These are phyloP conservation scores for Ustilago curta DNA, from an alignment of 1,284 basidiomycete genomes.

Conservation along the genomic window DNA sequence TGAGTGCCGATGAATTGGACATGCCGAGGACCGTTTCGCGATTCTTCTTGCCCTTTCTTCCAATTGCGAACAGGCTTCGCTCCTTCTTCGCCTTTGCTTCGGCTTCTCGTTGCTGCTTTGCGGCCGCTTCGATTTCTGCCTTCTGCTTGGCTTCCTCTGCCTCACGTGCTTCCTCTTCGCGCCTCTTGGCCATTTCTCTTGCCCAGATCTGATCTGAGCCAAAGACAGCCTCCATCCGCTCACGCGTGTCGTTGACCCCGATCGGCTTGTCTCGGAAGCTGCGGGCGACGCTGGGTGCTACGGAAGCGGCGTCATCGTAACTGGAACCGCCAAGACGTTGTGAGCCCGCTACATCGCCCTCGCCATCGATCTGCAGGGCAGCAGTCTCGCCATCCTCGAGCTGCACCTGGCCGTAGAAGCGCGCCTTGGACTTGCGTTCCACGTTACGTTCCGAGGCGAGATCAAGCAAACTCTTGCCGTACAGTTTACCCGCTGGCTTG, in stretches of 20 bases:
- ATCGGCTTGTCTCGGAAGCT: slow-evolving; percentile 60
- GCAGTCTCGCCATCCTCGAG: slow-evolving; percentile 43
- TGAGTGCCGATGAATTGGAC: slow-evolving; percentile 15
- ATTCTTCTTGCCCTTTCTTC: slow-evolving; percentile 42
- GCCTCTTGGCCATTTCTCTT: slow-evolving; percentile 59
- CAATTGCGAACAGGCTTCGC: slow-evolving; percentile 22
- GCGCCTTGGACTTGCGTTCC: slow-evolving; percentile 41
- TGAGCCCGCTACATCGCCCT: slow-evolving; percentile 11
- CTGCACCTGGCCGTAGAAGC: slow-evolving; percentile 64
- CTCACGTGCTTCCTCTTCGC: slow-evolving; percentile 54
- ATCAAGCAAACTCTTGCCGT: slow-evolving; percentile 64
- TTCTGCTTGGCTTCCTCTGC: slow-evolving; percentile 26
- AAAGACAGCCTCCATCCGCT: slow-evolving; percentile 66
- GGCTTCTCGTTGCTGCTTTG: slow-evolving; percentile 17
- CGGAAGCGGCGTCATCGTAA: slow-evolving; percentile 40
- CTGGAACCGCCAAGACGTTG: slow-evolving; percentile 18
- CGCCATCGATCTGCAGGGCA: slow-evolving; percentile 29
- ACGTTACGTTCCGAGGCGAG: slow-evolving; percentile 45
- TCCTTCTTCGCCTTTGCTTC: slow-evolving; percentile 41
- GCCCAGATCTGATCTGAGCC: slow-evolving; percentile 56
- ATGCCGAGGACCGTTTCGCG: slow-evolving; percentile 16
- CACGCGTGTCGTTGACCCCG: slow-evolving; percentile 64
- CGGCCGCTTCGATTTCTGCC: slow-evolving; percentile 29
- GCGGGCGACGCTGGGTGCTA: slow-evolving; percentile 51
- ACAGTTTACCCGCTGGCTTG: slow-evolving; percentile 64